phyloP scores from a whole-genome alignment of 768 basidiomycete species.

The Rhodocollybia butyracea region DNA sequence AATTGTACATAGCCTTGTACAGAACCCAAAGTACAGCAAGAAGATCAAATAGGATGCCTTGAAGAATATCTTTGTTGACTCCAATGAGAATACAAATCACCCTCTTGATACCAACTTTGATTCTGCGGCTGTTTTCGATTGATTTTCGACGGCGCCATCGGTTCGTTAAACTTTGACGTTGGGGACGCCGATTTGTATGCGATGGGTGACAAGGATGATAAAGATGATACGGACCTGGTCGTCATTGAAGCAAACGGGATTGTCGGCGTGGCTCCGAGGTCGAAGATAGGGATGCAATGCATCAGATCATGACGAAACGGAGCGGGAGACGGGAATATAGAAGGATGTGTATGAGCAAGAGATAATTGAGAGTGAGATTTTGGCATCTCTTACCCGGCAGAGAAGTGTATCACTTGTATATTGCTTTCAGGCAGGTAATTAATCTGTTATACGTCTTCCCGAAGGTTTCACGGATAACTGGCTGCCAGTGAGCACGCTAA shows the following conservation, averaged over 20 bases:
- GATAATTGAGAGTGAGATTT: too few species aligned
- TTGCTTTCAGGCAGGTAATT: too few species aligned
- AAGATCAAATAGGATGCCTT: constrained; percentile 93
- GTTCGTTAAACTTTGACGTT: constrained; percentile 4
- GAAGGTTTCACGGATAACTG: too few species aligned
- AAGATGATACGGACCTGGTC: constrained; percentile 39
- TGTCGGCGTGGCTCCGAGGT: constrained; percentile 25
- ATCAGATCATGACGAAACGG: constrained; percentile 49
- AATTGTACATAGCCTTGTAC: constrained; percentile 71
- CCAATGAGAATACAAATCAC: constrained; percentile 8
- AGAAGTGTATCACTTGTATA: too few species aligned
- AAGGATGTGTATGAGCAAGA: constrained; percentile 72
- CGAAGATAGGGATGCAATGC: constrained; percentile 24
- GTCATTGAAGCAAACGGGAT: constrained; percentile 41
- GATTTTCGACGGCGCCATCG: background rate
- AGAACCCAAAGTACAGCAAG: constrained; percentile 85
- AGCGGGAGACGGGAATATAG: constrained; percentile 40
- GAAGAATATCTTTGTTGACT: constrained; percentile 68
- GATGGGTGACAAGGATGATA: constrained; percentile 35
- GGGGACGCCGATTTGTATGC: constrained; percentile 9
- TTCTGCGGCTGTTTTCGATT: background rate
- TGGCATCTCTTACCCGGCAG: too few species aligned
- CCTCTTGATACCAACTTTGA: background rate
- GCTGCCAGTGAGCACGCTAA: too few species aligned
- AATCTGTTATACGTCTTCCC: too few species aligned